Evolutionary conservation across 129 eudicot species (phyloP).

Genomic region (Saussurea involucrata): DNA sequence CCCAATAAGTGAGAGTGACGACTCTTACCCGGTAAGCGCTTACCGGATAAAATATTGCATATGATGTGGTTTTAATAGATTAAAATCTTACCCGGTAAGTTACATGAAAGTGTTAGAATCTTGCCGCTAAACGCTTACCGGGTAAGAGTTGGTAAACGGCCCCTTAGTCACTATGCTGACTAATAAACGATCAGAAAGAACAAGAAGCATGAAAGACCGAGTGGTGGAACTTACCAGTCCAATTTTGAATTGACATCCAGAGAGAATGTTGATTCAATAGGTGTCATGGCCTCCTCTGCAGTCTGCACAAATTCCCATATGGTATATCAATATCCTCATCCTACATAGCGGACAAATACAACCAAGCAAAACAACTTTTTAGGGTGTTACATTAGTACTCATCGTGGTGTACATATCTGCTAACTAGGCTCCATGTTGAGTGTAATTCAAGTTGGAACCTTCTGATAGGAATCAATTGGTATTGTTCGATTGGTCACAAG

Average conservation of each 20-base stretch:
- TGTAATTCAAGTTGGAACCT: background rate
- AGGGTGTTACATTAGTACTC: background rate
- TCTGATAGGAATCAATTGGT: background rate
- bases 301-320: conserved; percentile 51
- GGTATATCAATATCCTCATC: background rate
- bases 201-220: background rate
- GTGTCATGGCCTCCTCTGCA: conserved; percentile 99
- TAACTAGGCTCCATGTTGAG: background rate
- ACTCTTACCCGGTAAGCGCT: no score
- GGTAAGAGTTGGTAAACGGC: no score
- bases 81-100: no score
- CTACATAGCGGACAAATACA: background rate
- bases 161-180: background rate
- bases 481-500: background rate
- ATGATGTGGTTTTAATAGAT: no score
- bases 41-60: no score
- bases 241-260: conserved; percentile 85
- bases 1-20: no score
- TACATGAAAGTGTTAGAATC: no score
- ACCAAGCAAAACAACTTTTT: background rate
- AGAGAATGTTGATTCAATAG: conserved; percentile 95
- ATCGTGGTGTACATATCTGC: background rate
- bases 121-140: no score
- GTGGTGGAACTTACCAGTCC: conserved; percentile 61
- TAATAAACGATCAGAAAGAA: background rate